Base-by-base conservation (phyloP, 108 stramenopile species). In the Cyclotella sp. region DNA sequence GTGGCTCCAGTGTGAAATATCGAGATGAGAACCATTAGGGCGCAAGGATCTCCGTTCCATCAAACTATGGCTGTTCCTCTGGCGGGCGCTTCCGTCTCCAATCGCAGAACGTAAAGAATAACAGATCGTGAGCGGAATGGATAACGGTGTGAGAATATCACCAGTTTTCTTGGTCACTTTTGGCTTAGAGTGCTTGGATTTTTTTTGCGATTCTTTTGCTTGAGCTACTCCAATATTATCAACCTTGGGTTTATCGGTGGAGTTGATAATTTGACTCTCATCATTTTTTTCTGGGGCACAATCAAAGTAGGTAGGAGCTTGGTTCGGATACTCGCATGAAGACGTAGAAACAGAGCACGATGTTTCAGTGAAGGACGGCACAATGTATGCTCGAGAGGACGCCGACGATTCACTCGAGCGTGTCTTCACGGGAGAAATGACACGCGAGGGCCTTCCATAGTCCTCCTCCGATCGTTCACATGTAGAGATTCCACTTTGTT, bases 1-100 rank as follows among this genome's bases (percentile, higher is more conserved):
- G 72, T 93, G 92, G 68, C 88, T 89, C 94, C 94, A 95, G 70
- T 93, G 90, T 41, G 89, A 90, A 41, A 84, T 80, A 71, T 93
- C 90, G 43, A 95, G 51, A 43, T 88, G 83, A 16, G 83, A 74
- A 40, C 85, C 80, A 59, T 95, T 95, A 15, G 92, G 92, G 3
- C 90, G 81, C 47, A 93, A 72, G 28, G 87, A 74, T 46, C 91
- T 67, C 24, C 87, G 83, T 44, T 91, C 89, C 90, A 95, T 95
- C 1, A 88, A 72, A 28, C 65, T 75, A 21, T 88, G 85, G 15
- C 75, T 82, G 34, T 78, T 77, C 24, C 84, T 75, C 78, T 92
- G 88, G 30, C 78, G 57, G 19, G 81, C 87, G 0, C 89, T 88
- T 0, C 94, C 94, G 83, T 95, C 94, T 40, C 88, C 87, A 43